These are phyloP conservation scores for Tolypocladium nubicola DNA, from an alignment of 2,329 filamentous ascomycete species.

Conservation along the genomic window DNA sequence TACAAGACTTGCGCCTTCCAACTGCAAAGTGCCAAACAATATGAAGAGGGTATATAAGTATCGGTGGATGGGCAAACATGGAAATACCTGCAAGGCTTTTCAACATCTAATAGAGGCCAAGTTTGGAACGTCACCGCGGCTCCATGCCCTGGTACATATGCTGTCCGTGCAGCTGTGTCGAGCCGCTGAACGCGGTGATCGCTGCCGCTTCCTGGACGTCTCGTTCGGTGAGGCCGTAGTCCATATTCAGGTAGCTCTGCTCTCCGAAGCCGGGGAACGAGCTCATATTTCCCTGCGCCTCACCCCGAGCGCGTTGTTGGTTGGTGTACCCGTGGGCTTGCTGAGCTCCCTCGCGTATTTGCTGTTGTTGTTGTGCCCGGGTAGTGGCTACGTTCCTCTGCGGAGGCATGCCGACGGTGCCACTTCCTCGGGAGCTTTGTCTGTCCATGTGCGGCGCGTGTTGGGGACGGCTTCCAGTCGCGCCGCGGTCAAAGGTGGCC, in stretches of 20 bases:
- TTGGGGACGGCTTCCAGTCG: constrained; percentile 4
- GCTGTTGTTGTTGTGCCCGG: constrained; percentile 5
- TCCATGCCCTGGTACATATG: constrained; percentile 12
- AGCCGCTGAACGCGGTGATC: constrained; percentile 8
- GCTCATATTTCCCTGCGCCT: constrained; percentile 6
- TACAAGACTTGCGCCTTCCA: not conserved
- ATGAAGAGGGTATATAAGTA: not conserved
- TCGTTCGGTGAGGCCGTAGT: constrained; percentile 11
- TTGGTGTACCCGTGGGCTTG: constrained; percentile 4
- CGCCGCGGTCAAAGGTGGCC: constrained; percentile 5
- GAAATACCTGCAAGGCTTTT: too few species aligned
- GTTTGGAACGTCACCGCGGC: constrained; percentile 3
- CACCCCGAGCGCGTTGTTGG: constrained; percentile 7
- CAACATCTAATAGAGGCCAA: not conserved
- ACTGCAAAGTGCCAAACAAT: not conserved
- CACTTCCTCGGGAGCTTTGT: constrained; percentile 5
- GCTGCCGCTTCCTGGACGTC: constrained; percentile 9
- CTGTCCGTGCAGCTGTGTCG: constrained; percentile 11
- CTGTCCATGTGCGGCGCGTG: constrained; percentile 9
- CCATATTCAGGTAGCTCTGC: constrained; percentile 14
- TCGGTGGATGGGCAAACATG: not conserved
- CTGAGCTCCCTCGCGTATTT: not conserved
- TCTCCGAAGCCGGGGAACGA: constrained; percentile 10
- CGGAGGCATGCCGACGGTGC: constrained; percentile 1
- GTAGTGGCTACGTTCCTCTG: constrained; percentile 2